A percentile compares a stretch with the other conserved stretches of the same genome.
Conservation (phyloP, 495 filamentous ascomycete genomes). For the Aspergillus heteromorphus region DNA sequence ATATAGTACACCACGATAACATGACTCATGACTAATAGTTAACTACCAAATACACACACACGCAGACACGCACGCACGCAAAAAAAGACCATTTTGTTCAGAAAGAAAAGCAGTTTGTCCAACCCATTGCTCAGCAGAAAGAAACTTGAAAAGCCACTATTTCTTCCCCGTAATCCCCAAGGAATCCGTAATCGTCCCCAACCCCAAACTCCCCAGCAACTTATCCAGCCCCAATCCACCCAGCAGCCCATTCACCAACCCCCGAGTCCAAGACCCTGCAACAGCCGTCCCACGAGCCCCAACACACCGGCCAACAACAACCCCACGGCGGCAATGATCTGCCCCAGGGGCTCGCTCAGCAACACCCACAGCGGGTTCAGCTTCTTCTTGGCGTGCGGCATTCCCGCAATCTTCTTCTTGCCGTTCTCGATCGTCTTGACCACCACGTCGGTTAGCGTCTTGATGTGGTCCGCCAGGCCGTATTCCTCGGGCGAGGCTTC, state of each 20-base stretch:
- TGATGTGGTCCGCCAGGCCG: slow-evolving; percentile 73
- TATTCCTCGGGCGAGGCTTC: slow-evolving; percentile 88
- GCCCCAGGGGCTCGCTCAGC: slow-evolving; percentile 77
- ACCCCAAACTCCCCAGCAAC: slow-evolving; percentile 66
- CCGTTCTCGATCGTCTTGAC: slow-evolving; percentile 79
- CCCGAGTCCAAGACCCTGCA: slow-evolving; percentile 81
- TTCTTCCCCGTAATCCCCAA: slow-evolving; percentile 40
- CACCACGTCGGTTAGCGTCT: slow-evolving; percentile 61
- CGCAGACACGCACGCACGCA: too few relatives aligned
- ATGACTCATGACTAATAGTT: too few relatives aligned
- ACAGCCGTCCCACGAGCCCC: slow-evolving; percentile 70
- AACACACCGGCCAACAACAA: slow-evolving; percentile 79
- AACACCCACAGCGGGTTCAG: slow-evolving; percentile 84
- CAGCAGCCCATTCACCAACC: slow-evolving; percentile 73
- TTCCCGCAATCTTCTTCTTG: slow-evolving; percentile 78
- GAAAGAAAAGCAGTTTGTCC: too few relatives aligned
- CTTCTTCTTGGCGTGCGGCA: slow-evolving; percentile 92
- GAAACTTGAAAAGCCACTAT: too few relatives aligned
- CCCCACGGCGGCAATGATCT: slow-evolving; percentile 89
- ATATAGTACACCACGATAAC: too few relatives aligned
- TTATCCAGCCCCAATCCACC: slow-evolving; percentile 76
- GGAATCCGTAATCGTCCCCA: slow-evolving; percentile 54
- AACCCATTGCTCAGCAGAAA: too few relatives aligned
- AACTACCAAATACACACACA: too few relatives aligned
- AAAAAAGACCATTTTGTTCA: too few relatives aligned